phyloP scores from a whole-genome alignment of 2,329 filamentous ascomycete species.

The Polytolypa hystricis region DNA sequence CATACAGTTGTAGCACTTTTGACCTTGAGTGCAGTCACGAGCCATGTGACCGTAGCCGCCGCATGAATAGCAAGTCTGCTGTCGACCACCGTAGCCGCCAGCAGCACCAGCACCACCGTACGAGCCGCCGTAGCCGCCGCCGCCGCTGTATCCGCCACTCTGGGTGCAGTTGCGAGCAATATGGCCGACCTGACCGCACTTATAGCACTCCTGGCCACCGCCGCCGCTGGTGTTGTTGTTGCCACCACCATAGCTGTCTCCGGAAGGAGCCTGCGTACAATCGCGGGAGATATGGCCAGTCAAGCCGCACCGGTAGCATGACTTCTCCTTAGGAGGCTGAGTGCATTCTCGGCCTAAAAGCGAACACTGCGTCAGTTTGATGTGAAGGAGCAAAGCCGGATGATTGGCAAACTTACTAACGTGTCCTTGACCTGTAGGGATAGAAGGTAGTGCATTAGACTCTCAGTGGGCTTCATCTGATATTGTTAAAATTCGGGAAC shows the following conservation, averaged over 20 bases:
- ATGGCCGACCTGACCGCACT: conserved; percentile 94
- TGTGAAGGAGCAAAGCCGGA: not conserved
- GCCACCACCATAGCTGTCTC: conserved; percentile 34
- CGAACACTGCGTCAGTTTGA: conserved; percentile 4
- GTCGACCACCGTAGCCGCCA: conserved; percentile 42
- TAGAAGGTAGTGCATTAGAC: conserved; percentile 9
- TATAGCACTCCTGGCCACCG: conserved; percentile 74
- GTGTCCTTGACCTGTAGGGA: conserved; percentile 51
- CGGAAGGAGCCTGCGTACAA: conserved; percentile 37
- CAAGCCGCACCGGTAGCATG: conserved; percentile 57
- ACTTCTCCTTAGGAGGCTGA: conserved; percentile 74
- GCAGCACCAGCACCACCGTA: conserved; percentile 31
- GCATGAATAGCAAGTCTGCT: conserved; percentile 96
- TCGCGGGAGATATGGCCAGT: conserved; percentile 87
- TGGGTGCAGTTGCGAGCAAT: conserved; percentile 63
- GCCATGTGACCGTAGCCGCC: conserved; percentile 96
- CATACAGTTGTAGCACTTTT: conserved; percentile 99
- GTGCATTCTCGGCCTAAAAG: conserved; percentile 73
- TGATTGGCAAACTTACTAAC: conserved; percentile 51
- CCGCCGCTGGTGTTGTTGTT: conserved; percentile 17
- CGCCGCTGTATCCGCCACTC: conserved; percentile 39
- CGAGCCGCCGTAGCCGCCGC: conserved; percentile 33
- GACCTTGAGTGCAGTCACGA: conserved; percentile 95
- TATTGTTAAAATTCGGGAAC: conserved; percentile 22
- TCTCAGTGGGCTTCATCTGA: not conserved